Base-by-base conservation (phyloP, 441 rosid species). In the Euphorbia schlechtendalii region DNA sequence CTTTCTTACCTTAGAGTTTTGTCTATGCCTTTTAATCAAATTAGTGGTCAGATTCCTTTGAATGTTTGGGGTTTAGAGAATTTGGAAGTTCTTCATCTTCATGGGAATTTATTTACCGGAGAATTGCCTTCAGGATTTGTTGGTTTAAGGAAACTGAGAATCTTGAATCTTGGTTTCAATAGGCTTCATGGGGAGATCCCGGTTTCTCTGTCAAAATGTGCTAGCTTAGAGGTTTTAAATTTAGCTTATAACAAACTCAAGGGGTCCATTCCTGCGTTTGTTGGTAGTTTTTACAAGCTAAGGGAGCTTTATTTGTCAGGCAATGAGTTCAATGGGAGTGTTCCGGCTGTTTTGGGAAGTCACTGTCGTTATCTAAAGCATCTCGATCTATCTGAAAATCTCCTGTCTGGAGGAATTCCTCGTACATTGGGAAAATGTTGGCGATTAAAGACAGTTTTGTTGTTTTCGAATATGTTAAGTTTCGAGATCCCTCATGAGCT, bases 371-470 rank as follows among this genome's bases (percentile, higher is more conserved):
- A 72, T 57, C 86, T 87, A 45, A 81, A 83, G 71, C 83, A 77
- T 74, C 78, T 87, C 76, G 89, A 87, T 77, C 69, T 87, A 73
- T 87, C 89, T 0, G 86, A 84, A 52, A 87, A 87, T 74, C 73
- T 41, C 62, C 75, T 87, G 15, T 34, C 49, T 24, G 85, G 89
- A 41, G 34, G 68, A 56, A 80, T 87, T 48, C 86, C 89, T 5
- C 49, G 49, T 36, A 68, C 79, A 71, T 76, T 87, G 71, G 91
- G 85, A 56, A 72, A 71, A 36, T 85, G 91, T 60, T 57, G 34
- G 48, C 68, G 61, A 60, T 56, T 87, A 72, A 67, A 64, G 69
- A 71, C 82, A 0, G 73, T 87, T 67, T 61, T 85, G 71, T 59
- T 87, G 76, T 80, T 69, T 61, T 73, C 83, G 3, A 87, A 85